Conservation (phyloP, 345 rosid genomes). For the Bruguiera sexangula region DNA sequence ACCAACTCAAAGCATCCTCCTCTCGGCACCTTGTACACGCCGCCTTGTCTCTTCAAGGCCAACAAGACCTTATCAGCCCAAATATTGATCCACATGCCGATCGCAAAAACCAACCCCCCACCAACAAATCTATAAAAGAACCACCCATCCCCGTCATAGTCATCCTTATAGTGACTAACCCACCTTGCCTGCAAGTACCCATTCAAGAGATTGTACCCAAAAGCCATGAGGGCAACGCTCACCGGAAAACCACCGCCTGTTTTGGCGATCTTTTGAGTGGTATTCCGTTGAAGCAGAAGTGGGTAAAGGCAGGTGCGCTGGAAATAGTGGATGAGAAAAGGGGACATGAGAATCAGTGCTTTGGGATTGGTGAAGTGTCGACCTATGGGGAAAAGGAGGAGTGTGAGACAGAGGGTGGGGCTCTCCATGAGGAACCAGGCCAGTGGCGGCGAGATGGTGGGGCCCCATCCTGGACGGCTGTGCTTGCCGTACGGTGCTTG, state of each 20-base stretch:
- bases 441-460: slow-evolving; percentile 57
- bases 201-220: slow-evolving; percentile 62
- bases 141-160: slow-evolving; percentile 33
- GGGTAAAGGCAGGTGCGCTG: slow-evolving; percentile 81
- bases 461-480: slow-evolving; percentile 90
- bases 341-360: slow-evolving; percentile 56
- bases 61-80: slow-evolving; percentile 65
- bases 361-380: slow-evolving; percentile 50
- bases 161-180: slow-evolving; percentile 69
- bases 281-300: slow-evolving; percentile 44
- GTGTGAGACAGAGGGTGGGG: slow-evolving; percentile 71
- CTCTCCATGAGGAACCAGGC: slow-evolving; percentile 98
- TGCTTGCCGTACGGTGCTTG: slow-evolving; percentile 96
- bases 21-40: slow-evolving; percentile 70
- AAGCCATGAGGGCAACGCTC: slow-evolving; percentile 56
- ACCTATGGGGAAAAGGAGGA: slow-evolving; percentile 69
- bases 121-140: slow-evolving; percentile 54
- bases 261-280: neutral
- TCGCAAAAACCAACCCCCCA: slow-evolving; percentile 48
- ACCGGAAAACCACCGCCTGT: slow-evolving; percentile 40
- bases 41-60: slow-evolving; percentile 54
- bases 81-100: slow-evolving; percentile 70
- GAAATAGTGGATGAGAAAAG: slow-evolving; percentile 74
- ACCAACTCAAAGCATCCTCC: slow-evolving; percentile 82
- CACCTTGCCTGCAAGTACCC: slow-evolving; percentile 73